Base-by-base conservation (phyloP, 257 asterid genomes). In the Phtheirospermum japonicum region DNA sequence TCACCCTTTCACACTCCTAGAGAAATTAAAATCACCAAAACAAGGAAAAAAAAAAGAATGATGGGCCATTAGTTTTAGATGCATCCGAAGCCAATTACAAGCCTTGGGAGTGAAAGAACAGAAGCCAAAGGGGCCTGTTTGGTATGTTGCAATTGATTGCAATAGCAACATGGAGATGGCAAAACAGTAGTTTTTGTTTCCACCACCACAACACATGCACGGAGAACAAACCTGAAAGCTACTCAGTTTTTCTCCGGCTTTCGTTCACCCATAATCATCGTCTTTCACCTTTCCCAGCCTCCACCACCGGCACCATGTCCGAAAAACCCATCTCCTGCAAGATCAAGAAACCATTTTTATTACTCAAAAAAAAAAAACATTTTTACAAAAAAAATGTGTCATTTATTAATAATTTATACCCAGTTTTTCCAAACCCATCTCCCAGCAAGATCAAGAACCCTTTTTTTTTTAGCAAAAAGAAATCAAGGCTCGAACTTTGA, bases 61-160 rank as follows among this genome's bases (percentile, higher is more conserved):
- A 1, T n/a, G 11, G 5, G 28, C 9, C 48, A 5, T 33, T 33
- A 33, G 16, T 12, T n/a, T 60, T 58, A 80, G 68, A 77, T 53
- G 79, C 97, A 90, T 48, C 84, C 82, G 69, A 85, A 75, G 80
- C 96, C 96, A 88, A 76, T 80, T 84, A 61, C 96, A 88, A 39
- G 93, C 79, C 78, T 76, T 82, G 76, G 95, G 96, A 68, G 88
- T 82, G 82, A 88, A 88, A 36, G 96, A 83, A 42, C 96, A 88
- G 74, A 65, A 83, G 0, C 96, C 96, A 71, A 88, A 88, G 73
- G 73, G 96, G 96, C 79, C 90, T 80, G 78, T 88, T 82, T 60
- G 96, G 96, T 30, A 88, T 88, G 76, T 88, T 85, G 86, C 96
- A 88, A 61, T 82, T 88, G 73, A 88, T 85, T 33, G 93, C 88